Conservation (phyloP, 306 rosid species). For the Dalbergia oliveri region DNA sequence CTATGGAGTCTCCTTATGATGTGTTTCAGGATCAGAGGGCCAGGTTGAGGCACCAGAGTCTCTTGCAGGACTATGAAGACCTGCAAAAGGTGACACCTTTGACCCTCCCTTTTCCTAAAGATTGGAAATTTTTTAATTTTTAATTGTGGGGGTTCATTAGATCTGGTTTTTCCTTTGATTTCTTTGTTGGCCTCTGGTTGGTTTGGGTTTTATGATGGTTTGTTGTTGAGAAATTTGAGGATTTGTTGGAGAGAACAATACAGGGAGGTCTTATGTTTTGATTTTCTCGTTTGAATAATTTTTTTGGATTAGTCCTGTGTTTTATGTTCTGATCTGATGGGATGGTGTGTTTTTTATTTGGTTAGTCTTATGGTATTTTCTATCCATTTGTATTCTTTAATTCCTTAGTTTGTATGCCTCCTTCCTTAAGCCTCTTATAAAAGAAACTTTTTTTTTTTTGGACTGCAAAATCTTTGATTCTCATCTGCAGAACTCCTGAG, state of each 20-base stretch:
- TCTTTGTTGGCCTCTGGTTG: constrained; percentile 37
- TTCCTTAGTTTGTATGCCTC: background rate
- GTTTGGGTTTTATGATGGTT: constrained; percentile 37
- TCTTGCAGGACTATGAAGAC: constrained; percentile 84
- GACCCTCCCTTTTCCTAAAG: background rate
- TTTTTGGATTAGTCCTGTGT: constrained; percentile 1
- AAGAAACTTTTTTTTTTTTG: background rate
- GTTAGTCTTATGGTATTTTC: background rate
- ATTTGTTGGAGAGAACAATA: background rate
- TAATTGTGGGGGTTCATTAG: constrained; percentile 45
- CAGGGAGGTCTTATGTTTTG: constrained; percentile 36
- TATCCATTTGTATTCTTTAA: background rate
- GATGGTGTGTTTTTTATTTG: constrained; percentile 18
- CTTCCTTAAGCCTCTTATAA: background rate
- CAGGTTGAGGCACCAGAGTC: constrained; percentile 79
- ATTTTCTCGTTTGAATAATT: constrained; percentile 1
- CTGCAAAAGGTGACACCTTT: constrained; percentile 67
- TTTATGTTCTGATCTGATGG: constrained; percentile 43
- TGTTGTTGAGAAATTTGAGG: constrained; percentile 16
- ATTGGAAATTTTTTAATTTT: constrained; percentile 22
- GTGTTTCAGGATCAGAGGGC: constrained; percentile 63
- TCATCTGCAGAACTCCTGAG: background rate
- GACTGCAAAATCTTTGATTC: background rate
- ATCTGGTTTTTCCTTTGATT: constrained; percentile 57
- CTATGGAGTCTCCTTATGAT: constrained; percentile 56